Base-by-base conservation (phyloP, 2,329 filamentous ascomycete species). In the Fusarium goolgardi region DNA sequence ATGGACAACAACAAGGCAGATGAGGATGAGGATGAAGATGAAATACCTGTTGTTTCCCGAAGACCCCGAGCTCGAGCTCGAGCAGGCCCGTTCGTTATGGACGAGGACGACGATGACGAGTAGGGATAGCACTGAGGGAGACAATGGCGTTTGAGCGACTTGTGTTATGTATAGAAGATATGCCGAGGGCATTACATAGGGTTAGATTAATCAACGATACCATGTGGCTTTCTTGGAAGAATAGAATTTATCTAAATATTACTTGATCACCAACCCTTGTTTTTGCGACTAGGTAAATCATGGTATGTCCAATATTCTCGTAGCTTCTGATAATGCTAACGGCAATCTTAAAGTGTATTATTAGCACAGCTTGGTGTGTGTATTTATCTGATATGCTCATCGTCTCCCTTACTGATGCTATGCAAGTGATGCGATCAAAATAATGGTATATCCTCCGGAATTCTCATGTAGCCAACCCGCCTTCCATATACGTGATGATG, bases 81-180 rank as follows among this genome's bases (percentile, higher is more conserved):
- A 53, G 82, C 83, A 20, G 86, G 86, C 4, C 35, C 35, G 0
- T 89, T 89, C 64, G 76, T 89, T 45, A 71, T 87, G 35, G 86
- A 89, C 70, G 88, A 86, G 63, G 87, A 87, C 73, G 87, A 89
- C 47, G 85, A 87, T 66, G 84, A 86, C 21, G 43, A 59, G 40
- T 52, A 49, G 37, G 29, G 46, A 31, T 54, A 37, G 40, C 12
- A 39, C 27, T n/a, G 39, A 44, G 16, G 20, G 46, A 47, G 34
- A 59, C 23, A 37, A 43, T 34, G 71, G 63, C 65, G 71, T 69
- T 67, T 20, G 43, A 56, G 52, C 43, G 44, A 35, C 25, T 45
- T 39, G 35, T 51, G 23, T 37, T 34, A n/a, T 21, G 23, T 39
- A 43, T 37, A 50, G 25, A 43, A 31, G 40, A 43, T 55, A 27